Conservation (phyloP, 2,329 filamentous ascomycete genomes). For the Zopfia rhizophila region DNA sequence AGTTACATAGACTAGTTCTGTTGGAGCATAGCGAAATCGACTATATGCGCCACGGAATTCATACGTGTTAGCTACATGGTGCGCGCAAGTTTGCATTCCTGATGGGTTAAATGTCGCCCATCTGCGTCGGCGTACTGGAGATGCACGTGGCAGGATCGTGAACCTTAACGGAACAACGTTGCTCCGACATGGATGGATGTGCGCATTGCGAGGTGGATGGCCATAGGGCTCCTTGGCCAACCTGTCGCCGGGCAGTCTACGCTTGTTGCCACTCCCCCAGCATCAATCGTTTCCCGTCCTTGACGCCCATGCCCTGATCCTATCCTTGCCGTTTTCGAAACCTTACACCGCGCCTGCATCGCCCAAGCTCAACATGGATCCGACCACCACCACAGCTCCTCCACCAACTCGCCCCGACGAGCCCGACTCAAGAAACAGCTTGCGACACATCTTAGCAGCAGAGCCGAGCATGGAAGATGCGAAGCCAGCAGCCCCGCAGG, state of each 20-base stretch:
- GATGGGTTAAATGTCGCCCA: background rate
- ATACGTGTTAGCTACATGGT: conserved; percentile 25
- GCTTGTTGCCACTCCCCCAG: background rate
- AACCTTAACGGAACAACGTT: conserved; percentile 4
- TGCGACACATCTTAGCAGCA: conserved; percentile 51
- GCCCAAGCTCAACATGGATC: conserved; percentile 28
- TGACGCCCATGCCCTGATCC: conserved; percentile 1
- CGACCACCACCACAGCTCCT: conserved; percentile 27
- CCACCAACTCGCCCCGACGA: conserved; percentile 41
- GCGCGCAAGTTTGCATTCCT: background rate
- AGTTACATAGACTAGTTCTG: conserved; percentile 44
- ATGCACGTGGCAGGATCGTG: conserved; percentile 1
- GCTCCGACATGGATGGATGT: conserved; percentile 1
- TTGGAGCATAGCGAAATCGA: conserved; percentile 26
- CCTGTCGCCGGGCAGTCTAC: background rate
- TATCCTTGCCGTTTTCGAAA: conserved; percentile 29
- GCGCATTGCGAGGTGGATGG: background rate
- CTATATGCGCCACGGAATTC: conserved; percentile 34
- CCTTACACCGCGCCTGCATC: conserved; percentile 24
- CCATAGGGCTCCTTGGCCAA: background rate
- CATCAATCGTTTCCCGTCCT: background rate
- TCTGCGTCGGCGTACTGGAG: background rate
- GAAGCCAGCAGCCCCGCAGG: conserved; percentile 38
- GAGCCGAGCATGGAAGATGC: conserved; percentile 48
- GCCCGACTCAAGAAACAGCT: conserved; percentile 50